These are phyloP conservation scores for Liquidambar formosana DNA, from an alignment of 164 flowering plant genomes.

Conservation along the genomic window DNA sequence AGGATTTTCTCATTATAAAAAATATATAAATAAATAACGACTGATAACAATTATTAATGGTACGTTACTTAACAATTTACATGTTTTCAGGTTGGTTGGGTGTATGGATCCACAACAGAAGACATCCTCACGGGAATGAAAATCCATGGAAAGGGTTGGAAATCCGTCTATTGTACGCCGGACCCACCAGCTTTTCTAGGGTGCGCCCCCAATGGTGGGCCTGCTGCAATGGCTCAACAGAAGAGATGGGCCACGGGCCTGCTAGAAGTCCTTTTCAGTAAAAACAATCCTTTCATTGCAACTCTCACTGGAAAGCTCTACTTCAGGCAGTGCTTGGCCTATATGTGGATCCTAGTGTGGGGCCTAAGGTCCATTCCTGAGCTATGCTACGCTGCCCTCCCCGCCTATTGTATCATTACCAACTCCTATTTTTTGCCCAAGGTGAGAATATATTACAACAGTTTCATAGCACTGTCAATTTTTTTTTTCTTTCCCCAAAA, in stretches of 20 bases:
- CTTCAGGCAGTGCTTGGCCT: slow-evolving; percentile 45
- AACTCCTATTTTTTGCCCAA: slow-evolving; percentile 54
- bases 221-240: slow-evolving; percentile 35
- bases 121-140: slow-evolving; percentile 53
- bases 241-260: slow-evolving; percentile 68
- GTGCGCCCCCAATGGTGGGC: slow-evolving; percentile 41
- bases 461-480: too few species aligned
- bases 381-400: slow-evolving; percentile 44
- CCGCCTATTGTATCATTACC: slow-evolving; percentile 56
- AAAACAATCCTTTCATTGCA: slow-evolving; percentile 32
- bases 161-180: slow-evolving; percentile 20
- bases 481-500: too few species aligned
- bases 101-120: slow-evolving; percentile 55
- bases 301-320: slow-evolving; percentile 30
- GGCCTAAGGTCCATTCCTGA: slow-evolving; percentile 47
- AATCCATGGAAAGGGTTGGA: slow-evolving; percentile 60
- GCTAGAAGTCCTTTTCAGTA: slow-evolving; percentile 43
- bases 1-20: too few species aligned
- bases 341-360: slow-evolving; percentile 30
- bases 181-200: slow-evolving; percentile 58
- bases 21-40: too few species aligned
- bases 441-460: slow-evolving; percentile 21
- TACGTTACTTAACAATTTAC: background rate
- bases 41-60: too few species aligned
- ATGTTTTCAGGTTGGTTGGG: slow-evolving; percentile 51